Evolutionary conservation across 352 stramenopile genomes (phyloP), one percentile per base, ranked within the genome.

Genomic region (Thraustochytrium striatum): DNA sequence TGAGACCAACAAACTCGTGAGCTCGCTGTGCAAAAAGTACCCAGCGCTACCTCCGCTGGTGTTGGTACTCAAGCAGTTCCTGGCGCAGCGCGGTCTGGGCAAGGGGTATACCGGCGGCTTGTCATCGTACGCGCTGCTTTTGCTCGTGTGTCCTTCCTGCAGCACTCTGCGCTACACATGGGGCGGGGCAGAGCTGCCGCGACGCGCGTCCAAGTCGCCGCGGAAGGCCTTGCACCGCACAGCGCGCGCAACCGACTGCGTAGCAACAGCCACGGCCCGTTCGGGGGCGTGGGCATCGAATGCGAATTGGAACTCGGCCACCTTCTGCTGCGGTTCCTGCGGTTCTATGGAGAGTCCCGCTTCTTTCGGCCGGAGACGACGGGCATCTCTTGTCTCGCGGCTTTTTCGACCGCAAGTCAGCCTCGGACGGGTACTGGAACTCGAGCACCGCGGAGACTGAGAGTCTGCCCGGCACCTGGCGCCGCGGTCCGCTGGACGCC

Each of bases 41-140:
- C 94, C 94, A 33, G 89, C 95, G 41, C 86, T 98, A 9, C 89
- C 91, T 30, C 93, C 94, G n/a, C 91, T 99, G 61, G 93, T 98
- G 84, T 86, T 99, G 0, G 89, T 99, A 50, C 87, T 99, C 39
- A 99, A 99, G 85, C 96, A 89, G 80, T 93, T 94, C 55, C 87
- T 90, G 3, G 92, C 93, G 35, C 88, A 94, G 39, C 88, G 89
- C 21, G 90, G 90, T 3, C 87, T 94, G 61, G 89, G 89, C 8
- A 87, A 91, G 35, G 86, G 89, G 19, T 95, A 94, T 68, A 92
- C 89, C 0, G 90, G 90, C 8, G 90, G 90, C 0, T 80, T 95
- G 3, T 94, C 89, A 8, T 94, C 89, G 0, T 95, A 95, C 55
- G 89, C 88, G 28, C 73, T 95, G 32, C 65, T 95, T 19, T 68